Conservation (phyloP, 164 flowering plant species). For the Taxillus chinensis region DNA sequence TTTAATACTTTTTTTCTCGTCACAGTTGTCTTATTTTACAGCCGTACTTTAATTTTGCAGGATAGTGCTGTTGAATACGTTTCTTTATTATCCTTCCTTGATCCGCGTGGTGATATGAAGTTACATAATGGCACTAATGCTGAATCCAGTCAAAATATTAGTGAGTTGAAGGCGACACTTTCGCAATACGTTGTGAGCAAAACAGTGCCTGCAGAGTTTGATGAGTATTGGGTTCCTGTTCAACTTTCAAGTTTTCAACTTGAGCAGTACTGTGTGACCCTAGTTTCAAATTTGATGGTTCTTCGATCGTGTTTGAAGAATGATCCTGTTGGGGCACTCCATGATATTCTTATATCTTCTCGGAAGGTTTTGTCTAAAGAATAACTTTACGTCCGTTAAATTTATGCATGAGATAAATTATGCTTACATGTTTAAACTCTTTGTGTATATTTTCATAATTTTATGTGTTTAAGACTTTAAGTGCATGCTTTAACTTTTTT, state of each 20-base stretch:
- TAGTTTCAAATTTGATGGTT: conserved; percentile 39
- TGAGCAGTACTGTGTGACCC: conserved; percentile 72
- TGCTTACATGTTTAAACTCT: not conserved
- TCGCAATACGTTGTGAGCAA: conserved; percentile 30
- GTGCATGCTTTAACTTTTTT: too few relatives aligned
- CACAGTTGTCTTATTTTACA: not conserved
- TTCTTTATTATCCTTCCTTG: conserved; percentile 44
- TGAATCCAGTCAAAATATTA: conserved; percentile 22
- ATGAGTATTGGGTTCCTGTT: conserved; percentile 89
- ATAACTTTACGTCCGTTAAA: too few relatives aligned
- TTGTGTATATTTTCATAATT: too few relatives aligned
- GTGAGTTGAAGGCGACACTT: conserved; percentile 40
- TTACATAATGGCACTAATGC: conserved; percentile 7
- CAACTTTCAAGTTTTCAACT: conserved; percentile 68
- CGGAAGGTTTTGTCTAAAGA: conserved; percentile 48
- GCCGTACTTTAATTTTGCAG: conserved; percentile 25
- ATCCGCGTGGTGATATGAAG: conserved; percentile 11
- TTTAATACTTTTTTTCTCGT: conserved; percentile 2
- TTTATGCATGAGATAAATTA: not conserved
- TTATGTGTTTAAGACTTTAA: too few relatives aligned
- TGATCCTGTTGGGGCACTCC: conserved; percentile 57
- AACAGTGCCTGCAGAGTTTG: conserved; percentile 41
- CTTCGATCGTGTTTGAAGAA: conserved; percentile 53
- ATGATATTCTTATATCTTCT: conserved; percentile 38
- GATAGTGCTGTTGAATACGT: conserved; percentile 35